Evolutionary conservation across 306 rosid species (phyloP).

Genomic region (Mimosa bimucronata): DNA sequence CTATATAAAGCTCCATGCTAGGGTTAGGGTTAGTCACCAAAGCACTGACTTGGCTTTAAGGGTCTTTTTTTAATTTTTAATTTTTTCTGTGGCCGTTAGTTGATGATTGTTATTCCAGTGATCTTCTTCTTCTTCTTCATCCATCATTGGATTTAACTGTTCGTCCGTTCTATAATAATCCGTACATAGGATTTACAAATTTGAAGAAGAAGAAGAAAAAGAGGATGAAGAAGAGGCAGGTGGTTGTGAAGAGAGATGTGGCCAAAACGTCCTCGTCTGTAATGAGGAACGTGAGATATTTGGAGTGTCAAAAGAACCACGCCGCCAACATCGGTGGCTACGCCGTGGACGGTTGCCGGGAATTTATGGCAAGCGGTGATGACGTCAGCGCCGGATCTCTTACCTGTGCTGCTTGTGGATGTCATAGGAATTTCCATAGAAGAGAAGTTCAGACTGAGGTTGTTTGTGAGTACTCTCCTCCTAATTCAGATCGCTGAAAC

Average conservation of each 20-base stretch:
- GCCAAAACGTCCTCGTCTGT: constrained; percentile 67
- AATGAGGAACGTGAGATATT: constrained; percentile 67
- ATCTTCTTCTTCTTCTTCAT: neutral
- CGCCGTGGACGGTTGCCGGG: constrained; percentile 94
- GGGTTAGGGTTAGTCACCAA: constrained; percentile 78
- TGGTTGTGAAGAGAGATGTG: constrained; percentile 59
- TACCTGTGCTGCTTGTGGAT: constrained; percentile 88
- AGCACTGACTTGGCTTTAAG: constrained; percentile 30
- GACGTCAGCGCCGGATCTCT: constrained; percentile 68
- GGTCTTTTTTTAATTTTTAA: neutral
- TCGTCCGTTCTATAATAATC: neutral
- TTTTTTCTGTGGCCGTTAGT: no score
- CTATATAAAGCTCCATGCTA: constrained; percentile 48
- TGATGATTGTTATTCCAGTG: neutral
- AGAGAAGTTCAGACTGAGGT: constrained; percentile 87
- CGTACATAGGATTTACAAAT: constrained; percentile 1
- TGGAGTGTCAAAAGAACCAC: constrained; percentile 92
- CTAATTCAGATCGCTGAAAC: constrained; percentile 35
- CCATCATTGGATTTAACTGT: neutral
- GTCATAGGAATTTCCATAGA: constrained; percentile 87
- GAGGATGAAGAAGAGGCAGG: constrained; percentile 78
- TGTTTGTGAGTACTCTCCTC: constrained; percentile 96
- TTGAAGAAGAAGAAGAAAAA: no score
- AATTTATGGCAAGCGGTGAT: constrained; percentile 73
- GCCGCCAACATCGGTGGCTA: constrained; percentile 91